Evolutionary conservation across 768 basidiomycete species (phyloP), one percentile per base, ranked within the genome.

Genomic region (Amanita rubescens): DNA sequence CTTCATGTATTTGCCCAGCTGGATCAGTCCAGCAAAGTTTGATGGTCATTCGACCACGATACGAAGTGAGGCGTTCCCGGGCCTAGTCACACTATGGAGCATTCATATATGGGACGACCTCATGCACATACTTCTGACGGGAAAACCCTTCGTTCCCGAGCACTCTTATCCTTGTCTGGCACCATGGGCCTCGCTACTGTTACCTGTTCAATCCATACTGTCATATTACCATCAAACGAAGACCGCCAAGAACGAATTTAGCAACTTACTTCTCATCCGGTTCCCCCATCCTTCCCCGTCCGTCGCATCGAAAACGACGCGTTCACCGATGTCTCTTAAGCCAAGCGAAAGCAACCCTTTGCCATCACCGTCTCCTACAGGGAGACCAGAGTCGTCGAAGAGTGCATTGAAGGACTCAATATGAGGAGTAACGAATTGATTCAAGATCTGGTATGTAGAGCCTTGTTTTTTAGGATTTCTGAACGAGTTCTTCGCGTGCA

Each of bases 361-460:
- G 1, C 89, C 90, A 53, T 90, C 82, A 12, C 84, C 84, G 60
- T 85, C 84, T 9, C 86, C 85, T 42, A 75, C 64, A 54, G 85
- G 81, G 51, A 89, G 66, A n/a, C 87, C 87, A 50, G 87, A 85
- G 66, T 95, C 93, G 63, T 97, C 94, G 67, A 97, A 94, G 24
- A 99, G 78, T 14, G 92, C 85, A 69, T 98, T 95, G 77, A 99
- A 98, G 35, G 90, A 93, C 67, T 97, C 89, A 57, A 98, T 81
- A 66, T 97, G 94, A 5, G 96, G 95, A 20, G 81, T 73, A 51
- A 97, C 92, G 62, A 97, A 90, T 69, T 95, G 90, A 60, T 96
- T 91, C 56, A 98, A 76, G 50, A 89, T 88, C 17, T 82, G 82
- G 58, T 90, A 82, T 11, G 84, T 81, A 20, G 87, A 79, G 19